Base-by-base conservation (phyloP, 2,329 filamentous ascomycete genomes). In the Fusarium armeniacum region DNA sequence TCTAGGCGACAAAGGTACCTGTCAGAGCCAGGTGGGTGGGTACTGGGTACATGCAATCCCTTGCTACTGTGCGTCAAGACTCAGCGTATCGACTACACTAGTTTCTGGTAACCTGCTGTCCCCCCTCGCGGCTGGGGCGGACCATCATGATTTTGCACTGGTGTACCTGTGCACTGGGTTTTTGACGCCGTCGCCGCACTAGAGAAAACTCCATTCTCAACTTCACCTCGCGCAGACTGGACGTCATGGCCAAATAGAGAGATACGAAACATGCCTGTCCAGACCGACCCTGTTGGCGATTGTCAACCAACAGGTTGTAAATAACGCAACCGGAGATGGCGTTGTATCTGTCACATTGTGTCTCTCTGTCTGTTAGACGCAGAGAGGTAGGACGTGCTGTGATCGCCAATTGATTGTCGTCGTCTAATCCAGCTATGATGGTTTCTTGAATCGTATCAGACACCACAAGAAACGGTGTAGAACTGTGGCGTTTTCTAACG, bases 101-200 rank as follows among this genome's bases (percentile, higher is more conserved):
- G n/a, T 26, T 36, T 38, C 24, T 26, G 46, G 49, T 51, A 62
- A 47, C 40, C 56, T 65, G 45, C 32, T 24, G 62, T 69, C 26
- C 46, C 49, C 47, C 35, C 24, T 32, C 58, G 72, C 72, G 72
- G 72, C 70, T 71, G 52, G 49, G 70, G 72, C 72, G 72, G 72
- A 44, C 70, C 36, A 56, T 56, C 65, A 62, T 58, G 32, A 26
- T 52, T 52, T 35, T 43, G 33, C 35, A 35, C 50, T 47, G 40
- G 35, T 55, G 26, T 44, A 50, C n/a, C 58, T 49, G 36, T 50
- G 46, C 54, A 32, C 61, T 56, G 51, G 61, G 61, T 50, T 70
- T 47, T 60, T 64, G 45, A 72, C 68, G 68, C 71, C 68, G 56
- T 67, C 70, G 68, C 70, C 62, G 67, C 67, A 73, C 67, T 65